Evolutionary conservation across 2,329 filamentous ascomycete genomes (phyloP).

Genomic region (Mollisiaceae sp.): DNA sequence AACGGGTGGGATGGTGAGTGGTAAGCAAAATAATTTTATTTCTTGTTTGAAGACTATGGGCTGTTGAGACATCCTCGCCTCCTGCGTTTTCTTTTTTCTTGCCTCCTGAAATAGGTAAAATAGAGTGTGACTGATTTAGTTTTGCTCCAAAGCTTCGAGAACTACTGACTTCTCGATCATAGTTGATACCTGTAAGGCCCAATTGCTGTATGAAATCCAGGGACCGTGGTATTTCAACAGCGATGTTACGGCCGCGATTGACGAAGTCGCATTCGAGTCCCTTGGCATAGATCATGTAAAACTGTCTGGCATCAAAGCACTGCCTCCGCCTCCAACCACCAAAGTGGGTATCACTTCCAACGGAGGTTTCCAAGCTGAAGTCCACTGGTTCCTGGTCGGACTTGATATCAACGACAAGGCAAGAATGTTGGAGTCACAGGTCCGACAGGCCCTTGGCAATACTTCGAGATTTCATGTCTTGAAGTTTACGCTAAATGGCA

Average conservation of each 20-base stretch:
- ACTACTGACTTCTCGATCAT: background rate
- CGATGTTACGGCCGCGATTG: slow-evolving; percentile 46
- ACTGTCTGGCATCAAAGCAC: slow-evolving; percentile 47
- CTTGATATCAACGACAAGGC: slow-evolving; percentile 51
- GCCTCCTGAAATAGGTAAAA: background rate
- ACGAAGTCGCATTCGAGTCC: slow-evolving; percentile 48
- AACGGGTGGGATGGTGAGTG: slow-evolving; percentile 37
- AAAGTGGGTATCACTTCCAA: slow-evolving; percentile 52
- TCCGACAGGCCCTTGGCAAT: slow-evolving; percentile 41
- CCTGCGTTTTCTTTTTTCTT: background rate
- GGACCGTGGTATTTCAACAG: slow-evolving; percentile 45
- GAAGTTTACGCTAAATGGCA: slow-evolving; percentile 46
- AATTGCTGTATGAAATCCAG: slow-evolving; percentile 49
- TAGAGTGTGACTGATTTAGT: background rate
- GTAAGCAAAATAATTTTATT: background rate
- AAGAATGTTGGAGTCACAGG: slow-evolving; percentile 49
- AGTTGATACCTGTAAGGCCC: slow-evolving; percentile 43
- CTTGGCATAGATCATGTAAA: slow-evolving; percentile 48
- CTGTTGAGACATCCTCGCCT: background rate
- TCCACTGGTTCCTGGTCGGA: slow-evolving; percentile 51
- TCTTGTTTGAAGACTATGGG: background rate
- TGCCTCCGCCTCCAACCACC: slow-evolving; percentile 46
- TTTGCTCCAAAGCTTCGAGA: background rate
- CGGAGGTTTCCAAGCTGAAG: slow-evolving; percentile 52
- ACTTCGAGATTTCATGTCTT: slow-evolving; percentile 46